Conservation (phyloP, 257 asterid genomes). For the Coffea canephora region DNA sequence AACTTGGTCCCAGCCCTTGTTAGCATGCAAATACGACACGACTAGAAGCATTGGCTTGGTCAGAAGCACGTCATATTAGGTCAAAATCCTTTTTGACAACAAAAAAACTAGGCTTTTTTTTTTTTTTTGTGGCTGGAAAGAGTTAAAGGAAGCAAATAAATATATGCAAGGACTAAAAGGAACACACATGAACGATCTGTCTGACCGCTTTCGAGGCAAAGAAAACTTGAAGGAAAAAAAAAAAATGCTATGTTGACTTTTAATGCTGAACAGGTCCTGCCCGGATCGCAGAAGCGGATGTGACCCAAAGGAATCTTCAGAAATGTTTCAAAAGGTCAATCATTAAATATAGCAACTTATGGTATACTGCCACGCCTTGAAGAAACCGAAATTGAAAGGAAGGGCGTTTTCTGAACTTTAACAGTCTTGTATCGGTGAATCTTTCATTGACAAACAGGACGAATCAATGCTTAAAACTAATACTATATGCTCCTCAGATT, state of each 20-base stretch:
- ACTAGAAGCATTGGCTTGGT: background rate
- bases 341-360: background rate
- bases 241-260: background rate
- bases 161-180: background rate
- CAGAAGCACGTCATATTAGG: slow-evolving; percentile 1
- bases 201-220: background rate
- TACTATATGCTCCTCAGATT: background rate
- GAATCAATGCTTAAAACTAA: background rate
- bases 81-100: background rate
- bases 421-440: background rate
- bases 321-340: slow-evolving; percentile 12
- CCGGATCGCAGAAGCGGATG: background rate
- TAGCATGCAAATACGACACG: background rate
- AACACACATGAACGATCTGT: background rate
- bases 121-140: background rate
- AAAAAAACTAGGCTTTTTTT: background rate
- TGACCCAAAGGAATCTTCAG: slow-evolving; percentile 7
- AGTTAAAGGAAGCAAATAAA: background rate
- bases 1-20: background rate
- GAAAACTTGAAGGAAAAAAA: background rate
- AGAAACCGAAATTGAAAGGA: background rate
- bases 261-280: background rate
- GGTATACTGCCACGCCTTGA: background rate
- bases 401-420: background rate
- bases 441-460: background rate